Evolutionary conservation across 1,284 basidiomycete species (phyloP), one percentile per base, ranked within the genome.

Genomic region (Trichosporon asahii): DNA sequence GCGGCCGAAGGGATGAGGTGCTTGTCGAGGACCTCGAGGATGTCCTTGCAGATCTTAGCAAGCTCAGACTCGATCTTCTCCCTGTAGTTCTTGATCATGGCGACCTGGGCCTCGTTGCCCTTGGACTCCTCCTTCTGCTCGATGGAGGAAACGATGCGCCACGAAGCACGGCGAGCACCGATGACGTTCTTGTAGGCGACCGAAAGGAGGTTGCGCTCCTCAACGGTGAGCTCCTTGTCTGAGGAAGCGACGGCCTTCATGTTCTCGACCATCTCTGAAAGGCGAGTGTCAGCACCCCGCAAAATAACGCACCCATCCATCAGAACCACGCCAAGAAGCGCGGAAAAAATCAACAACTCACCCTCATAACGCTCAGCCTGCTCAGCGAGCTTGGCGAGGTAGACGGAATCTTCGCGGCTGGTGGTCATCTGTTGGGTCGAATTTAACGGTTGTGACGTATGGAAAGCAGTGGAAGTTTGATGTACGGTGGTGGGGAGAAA

Each of bases 111-210:
- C 85, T 96, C 94, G 84, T 99, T 98, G 83, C 96, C 96, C 88
- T 98, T 98, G 75, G 93, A 94, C 88, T 98, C 96, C 89, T 99
- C 97, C 89, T 99, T 99, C 88, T 98, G 95, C 88, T 99, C 96
- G 81, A 99, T 98, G 74, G 95, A 98, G 78, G 95, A 98, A 74
- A 99, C 95, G 82, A 99, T 98, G 80, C 97, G 89, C 96, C 96
- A 99, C 66, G 95, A 98, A 64, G 96, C 96, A 85, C 96, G 95
- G 79, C 96, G 95, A 63, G 96, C 96, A 86, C 96, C 96, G 79
- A 98, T 98, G 76, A 99, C 95, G 86, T 99, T 99, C 93, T 99
- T 99, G 90, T 99, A 99, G 33, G 96, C 96, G 76, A 99, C 96
- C 31, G 95, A 98, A 71, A 99, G 90, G 70, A 99, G 90, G 85